Evolutionary conservation across 2,329 filamentous ascomycete genomes (phyloP), one percentile per base, ranked within the genome.

Genomic region (Leptographium wingfieldii): DNA sequence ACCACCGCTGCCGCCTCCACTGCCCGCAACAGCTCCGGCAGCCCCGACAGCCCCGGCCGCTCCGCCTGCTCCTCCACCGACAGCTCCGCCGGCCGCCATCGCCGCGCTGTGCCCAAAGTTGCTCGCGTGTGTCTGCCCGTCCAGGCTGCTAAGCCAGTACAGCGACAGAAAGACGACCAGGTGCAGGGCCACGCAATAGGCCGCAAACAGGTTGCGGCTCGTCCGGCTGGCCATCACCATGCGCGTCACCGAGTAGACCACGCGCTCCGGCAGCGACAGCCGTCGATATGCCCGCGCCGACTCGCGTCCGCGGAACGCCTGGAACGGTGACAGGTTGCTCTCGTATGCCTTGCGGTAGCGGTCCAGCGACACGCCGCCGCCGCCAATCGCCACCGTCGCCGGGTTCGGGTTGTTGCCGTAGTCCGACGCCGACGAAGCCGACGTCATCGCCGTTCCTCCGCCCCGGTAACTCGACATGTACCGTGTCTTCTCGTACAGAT

Each of bases 401-500:
- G 89, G 85, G 69, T 92, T 95, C 2, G 90, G 86, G 67, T 86
- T 90, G 60, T 78, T 77, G 46, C 80, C 78, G 65, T 79, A 81
- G 52, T 78, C 79, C 51, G 85, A 87, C n/a, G 85, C 84, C 14
- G 84, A 84, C 16, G 81, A 81, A 5, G 82, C 82, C 12, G 84
- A 82, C 48, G 76, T 73, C 33, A 59, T 64, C 33, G 64, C 66
- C 48, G 54, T 46, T 10, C 43, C 31, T 46, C 38, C 14, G 38
- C 56, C 85, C 71, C 86, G 95, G 76, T 96, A 99, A 2, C 90
- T 92, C 7, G 91, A 96, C 29, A 97, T 85, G 70, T 99, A 99
- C 66, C 94, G 84, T 22, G 92, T 96, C 80, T 97, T 99, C 73
- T 99, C 94, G 72, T 99, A 99, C 9, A 99, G 80, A 67, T 88